Conservation (phyloP, 306 rosid genomes). For the Malus asiatica region DNA sequence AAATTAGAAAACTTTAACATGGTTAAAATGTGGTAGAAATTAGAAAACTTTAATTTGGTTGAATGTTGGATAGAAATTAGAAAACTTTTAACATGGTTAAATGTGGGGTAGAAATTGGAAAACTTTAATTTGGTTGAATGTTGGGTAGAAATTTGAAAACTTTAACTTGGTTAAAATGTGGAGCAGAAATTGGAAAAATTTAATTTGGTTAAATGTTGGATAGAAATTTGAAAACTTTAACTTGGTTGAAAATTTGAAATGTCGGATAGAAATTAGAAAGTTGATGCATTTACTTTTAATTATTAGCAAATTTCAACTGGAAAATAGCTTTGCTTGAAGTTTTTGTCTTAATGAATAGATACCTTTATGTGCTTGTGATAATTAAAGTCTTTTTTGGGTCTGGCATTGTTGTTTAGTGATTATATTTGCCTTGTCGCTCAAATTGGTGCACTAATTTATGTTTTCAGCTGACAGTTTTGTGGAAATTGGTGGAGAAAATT, state of each 20-base stretch:
- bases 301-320: background rate
- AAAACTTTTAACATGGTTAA: background rate
- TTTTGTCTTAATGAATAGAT: background rate
- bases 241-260: no score
- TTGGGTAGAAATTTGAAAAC: background rate
- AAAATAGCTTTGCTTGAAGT: background rate
- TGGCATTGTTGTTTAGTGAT: background rate
- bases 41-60: no score
- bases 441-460: constrained; percentile 47
- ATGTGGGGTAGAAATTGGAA: background rate
- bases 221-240: background rate
- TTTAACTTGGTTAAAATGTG: no score
- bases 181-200: background rate
- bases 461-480: constrained; percentile 89
- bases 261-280: no score
- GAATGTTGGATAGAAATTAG: no score
- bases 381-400: background rate
- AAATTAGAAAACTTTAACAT: background rate
- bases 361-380: background rate
- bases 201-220: background rate
- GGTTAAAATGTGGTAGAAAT: background rate
- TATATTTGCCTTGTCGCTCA: constrained; percentile 16
- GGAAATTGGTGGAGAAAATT: constrained; percentile 87
- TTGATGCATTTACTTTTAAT: background rate
- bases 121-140: background rate